Evolutionary conservation across 148 eudicot species (phyloP).

Genomic region (Fagopyrum esculentum): DNA sequence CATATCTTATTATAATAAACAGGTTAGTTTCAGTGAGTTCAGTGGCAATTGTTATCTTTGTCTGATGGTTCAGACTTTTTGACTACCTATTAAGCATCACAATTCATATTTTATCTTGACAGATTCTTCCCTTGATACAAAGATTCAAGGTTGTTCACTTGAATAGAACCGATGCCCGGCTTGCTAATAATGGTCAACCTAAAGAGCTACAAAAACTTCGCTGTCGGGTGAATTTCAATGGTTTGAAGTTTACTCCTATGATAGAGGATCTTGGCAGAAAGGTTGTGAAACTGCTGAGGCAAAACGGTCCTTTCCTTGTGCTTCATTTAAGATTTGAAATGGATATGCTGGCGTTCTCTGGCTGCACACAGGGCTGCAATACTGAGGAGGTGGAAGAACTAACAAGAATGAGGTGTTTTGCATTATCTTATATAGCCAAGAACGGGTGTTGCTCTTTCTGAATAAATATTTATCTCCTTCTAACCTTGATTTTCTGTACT

Average conservation of each 20-base stretch:
- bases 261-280: constrained; percentile 82
- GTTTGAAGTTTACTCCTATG: constrained; percentile 69
- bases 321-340: constrained; percentile 92
- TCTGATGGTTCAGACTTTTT: not conserved
- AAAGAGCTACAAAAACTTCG: constrained; percentile 68
- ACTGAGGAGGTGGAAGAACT: constrained; percentile 77
- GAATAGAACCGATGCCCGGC: constrained; percentile 87
- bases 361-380: constrained; percentile 87
- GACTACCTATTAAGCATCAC: not conserved
- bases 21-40: constrained; percentile 29
- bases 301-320: constrained; percentile 81
- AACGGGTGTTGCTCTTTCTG: not conserved
- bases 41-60: not conserved
- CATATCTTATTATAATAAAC: constrained; percentile 70
- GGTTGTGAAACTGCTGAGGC: constrained; percentile 57
- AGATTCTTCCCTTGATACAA: constrained; percentile 84
- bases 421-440: not conserved
- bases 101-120: constrained; percentile 16
- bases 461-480: not conserved
- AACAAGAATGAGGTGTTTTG: constrained; percentile 76
- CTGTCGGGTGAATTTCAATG: constrained; percentile 72
- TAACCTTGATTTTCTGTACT: not conserved
- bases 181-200: constrained; percentile 85
- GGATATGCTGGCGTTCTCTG: constrained; percentile 97
- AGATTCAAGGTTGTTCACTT: constrained; percentile 77